Percentiles rank a stretch among this genome's conserved stretches.
These are phyloP conservation scores for Pleurotus platypus DNA, from an alignment of 768 basidiomycete genomes.

Conservation along the genomic window DNA sequence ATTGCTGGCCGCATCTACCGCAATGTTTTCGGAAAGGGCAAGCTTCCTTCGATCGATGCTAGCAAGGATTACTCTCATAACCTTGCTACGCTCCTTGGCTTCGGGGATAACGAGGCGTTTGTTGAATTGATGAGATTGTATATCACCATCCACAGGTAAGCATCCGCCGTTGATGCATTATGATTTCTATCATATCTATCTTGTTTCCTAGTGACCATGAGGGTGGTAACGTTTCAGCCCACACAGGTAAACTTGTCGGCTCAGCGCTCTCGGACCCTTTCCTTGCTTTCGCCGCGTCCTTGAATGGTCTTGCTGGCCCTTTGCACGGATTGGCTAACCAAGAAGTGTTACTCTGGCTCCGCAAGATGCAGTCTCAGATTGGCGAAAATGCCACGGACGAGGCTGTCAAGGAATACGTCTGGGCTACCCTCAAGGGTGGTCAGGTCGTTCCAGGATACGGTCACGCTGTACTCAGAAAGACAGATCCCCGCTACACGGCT, in stretches of 20 bases:
- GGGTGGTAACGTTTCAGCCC: conserved; percentile 97
- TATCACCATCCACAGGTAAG: conserved; percentile 90
- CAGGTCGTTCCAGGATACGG: conserved; percentile 95
- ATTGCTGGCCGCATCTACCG: conserved; percentile 92
- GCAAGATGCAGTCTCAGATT: conserved; percentile 88
- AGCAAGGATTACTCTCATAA: conserved; percentile 89
- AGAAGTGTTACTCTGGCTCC: conserved; percentile 92
- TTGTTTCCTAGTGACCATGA: conserved; percentile 75
- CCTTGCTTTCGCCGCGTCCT: conserved; percentile 87
- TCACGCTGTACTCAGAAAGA: conserved; percentile 84
- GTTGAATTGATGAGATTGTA: conserved; percentile 95
- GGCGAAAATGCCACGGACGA: conserved; percentile 85
- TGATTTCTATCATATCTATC: neutral
- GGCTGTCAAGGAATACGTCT: conserved; percentile 89
- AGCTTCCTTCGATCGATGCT: conserved; percentile 80
- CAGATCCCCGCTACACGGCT: conserved; percentile 89
- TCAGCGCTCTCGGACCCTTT: conserved; percentile 97
- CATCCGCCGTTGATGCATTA: neutral
- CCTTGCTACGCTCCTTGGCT: conserved; percentile 86
- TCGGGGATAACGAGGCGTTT: conserved; percentile 81
- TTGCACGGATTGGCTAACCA: conserved; percentile 97
- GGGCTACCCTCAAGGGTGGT: conserved; percentile 89
- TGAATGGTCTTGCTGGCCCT: conserved; percentile 96
- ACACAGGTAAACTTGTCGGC: conserved; percentile 89
- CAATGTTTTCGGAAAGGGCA: conserved; percentile 85